Evolutionary conservation across 1,139 yeast genomes (phyloP), one percentile per base, ranked within the genome.

Genomic region (Barnettozyma hawaiiensis): DNA sequence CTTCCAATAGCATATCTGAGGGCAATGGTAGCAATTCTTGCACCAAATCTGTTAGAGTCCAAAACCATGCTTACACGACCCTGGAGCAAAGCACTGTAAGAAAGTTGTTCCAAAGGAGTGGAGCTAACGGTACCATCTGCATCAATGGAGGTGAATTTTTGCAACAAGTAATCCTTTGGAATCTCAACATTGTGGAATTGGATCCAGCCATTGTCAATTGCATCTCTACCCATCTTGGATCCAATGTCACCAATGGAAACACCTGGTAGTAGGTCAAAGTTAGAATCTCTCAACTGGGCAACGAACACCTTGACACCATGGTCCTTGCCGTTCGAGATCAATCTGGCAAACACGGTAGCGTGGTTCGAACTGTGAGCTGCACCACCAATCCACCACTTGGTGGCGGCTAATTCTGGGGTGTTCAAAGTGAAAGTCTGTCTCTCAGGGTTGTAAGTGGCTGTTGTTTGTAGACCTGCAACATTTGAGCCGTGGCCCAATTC

Each of bases 311-410:
- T 86, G 52, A 87, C 95, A 43, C 96, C 96, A 60, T 85, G 81
- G 63, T 89, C 96, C 63, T 83, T 75, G 37, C 86, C 92, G 45
- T 81, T 74, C 31, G 86, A 90, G 49, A 84, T 76, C 55, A 89
- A 73, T 56, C 96, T 75, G 26, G 96, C 96, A 59, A 81, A 89
- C 39, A 77, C 81, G 29, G 84, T 76, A 21, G 87, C 70, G 65
- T 89, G 96, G 38, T 92, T 85, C 9, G 96, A 84, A 21, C 95
- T 82, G 61, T 86, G 95, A 7, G 96, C 96, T 42, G 96, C 96
- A 59, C 97, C 97, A 43, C 96, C 97, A 58, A 89, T 89, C 97
- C 97, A 89, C 96, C 96, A 89, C 66, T 89, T 89, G 46, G 96
- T 86, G 31, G 96, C 96, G 43, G 92, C 89, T 49, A 85, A 67